A percentile compares a stretch with the other conserved stretches of the same genome.
These are phyloP conservation scores for Phaffomyces thermotolerans DNA, from an alignment of 805 yeast genomes.

Conservation along the genomic window DNA sequence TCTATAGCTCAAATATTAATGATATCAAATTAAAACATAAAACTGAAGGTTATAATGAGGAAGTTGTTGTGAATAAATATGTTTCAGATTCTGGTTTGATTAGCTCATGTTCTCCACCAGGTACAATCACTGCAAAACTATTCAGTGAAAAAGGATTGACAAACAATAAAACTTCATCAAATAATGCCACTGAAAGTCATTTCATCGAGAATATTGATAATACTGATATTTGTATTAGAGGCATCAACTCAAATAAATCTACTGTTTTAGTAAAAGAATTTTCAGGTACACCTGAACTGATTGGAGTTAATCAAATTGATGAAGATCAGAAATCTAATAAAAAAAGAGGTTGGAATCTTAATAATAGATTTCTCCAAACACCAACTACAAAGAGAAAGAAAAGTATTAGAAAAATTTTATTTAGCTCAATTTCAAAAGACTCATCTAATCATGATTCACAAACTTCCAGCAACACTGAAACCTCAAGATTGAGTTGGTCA, in stretches of 20 bases:
- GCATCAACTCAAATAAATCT: neutral
- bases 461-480: neutral
- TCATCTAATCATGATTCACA: neutral
- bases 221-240: too few relatives aligned
- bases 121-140: constrained; percentile 12
- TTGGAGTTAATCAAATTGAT: neutral
- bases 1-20: neutral
- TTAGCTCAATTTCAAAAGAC: constrained; percentile 10
- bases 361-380: constrained; percentile 12
- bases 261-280: neutral
- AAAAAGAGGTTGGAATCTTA: constrained; percentile 4
- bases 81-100: neutral
- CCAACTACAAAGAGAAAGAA: constrained; percentile 6
- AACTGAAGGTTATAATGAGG: neutral
- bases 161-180: neutral
- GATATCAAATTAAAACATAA: neutral
- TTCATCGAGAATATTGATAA: neutral
- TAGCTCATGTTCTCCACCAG: constrained; percentile 6
- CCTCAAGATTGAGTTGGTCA: constrained; percentile 11
- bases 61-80: too few relatives aligned
- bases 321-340: neutral
- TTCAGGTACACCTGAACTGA: neutral
- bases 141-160: constrained; percentile 2
- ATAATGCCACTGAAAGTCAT: neutral
- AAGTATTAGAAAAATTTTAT: constrained; percentile 15